Conservation (phyloP, 495 filamentous ascomycete species). For the Penicillium soppii region DNA sequence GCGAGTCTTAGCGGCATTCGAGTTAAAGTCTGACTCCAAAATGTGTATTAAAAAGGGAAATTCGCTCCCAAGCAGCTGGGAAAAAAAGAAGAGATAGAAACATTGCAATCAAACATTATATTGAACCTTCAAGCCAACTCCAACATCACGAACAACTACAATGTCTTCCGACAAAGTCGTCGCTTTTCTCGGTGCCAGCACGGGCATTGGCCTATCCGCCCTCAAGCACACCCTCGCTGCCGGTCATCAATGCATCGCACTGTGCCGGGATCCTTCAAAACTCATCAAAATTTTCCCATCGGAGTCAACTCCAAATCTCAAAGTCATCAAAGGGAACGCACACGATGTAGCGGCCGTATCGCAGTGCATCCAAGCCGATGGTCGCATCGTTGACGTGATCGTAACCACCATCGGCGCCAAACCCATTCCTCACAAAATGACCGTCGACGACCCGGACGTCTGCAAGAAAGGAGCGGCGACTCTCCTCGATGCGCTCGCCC, state of each 20-base stretch:
- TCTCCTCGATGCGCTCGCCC: conserved; percentile 45
- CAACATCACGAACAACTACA: background rate
- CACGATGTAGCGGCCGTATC: conserved; percentile 43
- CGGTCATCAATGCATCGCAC: conserved; percentile 47
- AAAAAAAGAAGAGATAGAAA: too few species aligned
- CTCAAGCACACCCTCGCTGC: conserved; percentile 50
- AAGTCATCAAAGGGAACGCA: conserved; percentile 52
- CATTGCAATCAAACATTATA: too few species aligned
- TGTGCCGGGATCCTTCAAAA: conserved; percentile 62
- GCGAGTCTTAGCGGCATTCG: background rate
- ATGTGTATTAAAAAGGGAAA: background rate
- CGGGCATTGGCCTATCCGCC: conserved; percentile 44
- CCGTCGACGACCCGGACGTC: conserved; percentile 54
- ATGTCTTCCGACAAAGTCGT: conserved; percentile 29
- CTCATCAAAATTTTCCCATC: conserved; percentile 46
- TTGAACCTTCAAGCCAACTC: background rate
- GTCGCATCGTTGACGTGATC: conserved; percentile 27
- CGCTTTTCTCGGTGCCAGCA: conserved; percentile 54
- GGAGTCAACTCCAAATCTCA: conserved; percentile 39
- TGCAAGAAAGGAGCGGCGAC: conserved; percentile 51
- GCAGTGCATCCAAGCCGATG: conserved; percentile 27
- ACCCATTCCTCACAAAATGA: conserved; percentile 22
- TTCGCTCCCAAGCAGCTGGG: too few species aligned
- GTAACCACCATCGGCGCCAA: conserved; percentile 35
- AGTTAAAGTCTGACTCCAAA: background rate